Evolutionary conservation across 345 rosid genomes (phyloP), one percentile per base, ranked within the genome.

Genomic region (Hypericum androsaemum): DNA sequence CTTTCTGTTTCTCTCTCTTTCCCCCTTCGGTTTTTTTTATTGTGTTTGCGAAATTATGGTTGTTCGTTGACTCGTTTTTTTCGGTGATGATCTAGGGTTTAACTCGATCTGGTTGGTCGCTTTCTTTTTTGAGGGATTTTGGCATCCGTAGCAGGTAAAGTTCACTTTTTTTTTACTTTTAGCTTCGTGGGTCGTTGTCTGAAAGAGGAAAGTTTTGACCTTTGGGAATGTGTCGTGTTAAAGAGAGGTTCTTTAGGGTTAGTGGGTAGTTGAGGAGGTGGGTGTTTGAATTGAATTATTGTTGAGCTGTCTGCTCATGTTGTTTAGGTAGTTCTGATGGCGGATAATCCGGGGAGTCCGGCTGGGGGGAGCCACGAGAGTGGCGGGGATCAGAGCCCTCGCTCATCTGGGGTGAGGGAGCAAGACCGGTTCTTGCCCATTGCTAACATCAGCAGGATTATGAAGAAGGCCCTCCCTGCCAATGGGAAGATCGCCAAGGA

Each of bases 331-430:
- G 28, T 51, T 12, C 28, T 17, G 47, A 81, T 78, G 88, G 82
- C 81, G 57, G 87, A 81, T 32, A 54, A 76, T 43, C 84, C 88
- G 44, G 62, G 73, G 32, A 81, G 88, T 70, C 88, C 88, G 0
- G 72, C 73, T 11, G 88, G 80, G 58, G 78, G 78, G 53, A 74
- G 75, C 62, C 78, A 74, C 43, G 78, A 74, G 37, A 74, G 78
- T 10, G 75, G 78, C 40, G 88, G 88, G 15, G 87, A 80, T 59
- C 83, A 78, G 59, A 78, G 84, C 71, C 75, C 78, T 17, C 84
- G 50, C 22, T 71, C 32, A 22, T 22, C 78, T 3, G 77, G 77
- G 3, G 80, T 76, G 50, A 60, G 54, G 54, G 54, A 51, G 15
- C 54, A 51, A 16, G 54, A 51, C 38, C 36, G 54, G 41, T 51